Evolutionary conservation across 2,329 filamentous ascomycete species (phyloP).

Genomic region (Aspergillus felis): DNA sequence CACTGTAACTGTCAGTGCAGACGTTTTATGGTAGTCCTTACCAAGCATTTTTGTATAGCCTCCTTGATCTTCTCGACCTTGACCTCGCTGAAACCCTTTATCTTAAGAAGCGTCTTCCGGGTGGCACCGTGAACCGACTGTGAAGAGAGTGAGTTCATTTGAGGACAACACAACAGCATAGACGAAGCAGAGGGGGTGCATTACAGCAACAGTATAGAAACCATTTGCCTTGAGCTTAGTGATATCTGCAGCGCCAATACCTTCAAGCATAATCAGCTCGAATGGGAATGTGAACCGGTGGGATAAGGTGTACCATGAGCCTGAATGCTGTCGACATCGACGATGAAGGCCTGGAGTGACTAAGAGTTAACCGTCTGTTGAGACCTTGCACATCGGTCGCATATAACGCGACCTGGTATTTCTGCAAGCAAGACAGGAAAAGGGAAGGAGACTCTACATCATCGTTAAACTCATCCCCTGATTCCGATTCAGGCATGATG

Average conservation of each 20-base stretch:
- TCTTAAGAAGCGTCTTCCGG: constrained; percentile 58
- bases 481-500: constrained; percentile 51
- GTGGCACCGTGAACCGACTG: constrained; percentile 60
- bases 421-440: neutral
- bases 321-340: constrained; percentile 65
- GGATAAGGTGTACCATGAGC: constrained; percentile 50
- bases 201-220: constrained; percentile 61
- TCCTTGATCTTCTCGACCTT: constrained; percentile 71
- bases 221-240: constrained; percentile 60
- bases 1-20: too few species aligned
- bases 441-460: constrained; percentile 37
- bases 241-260: constrained; percentile 63
- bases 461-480: constrained; percentile 49
- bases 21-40: constrained; percentile 23
- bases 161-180: neutral
- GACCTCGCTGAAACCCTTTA: constrained; percentile 66
- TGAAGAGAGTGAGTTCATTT: neutral
- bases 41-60: constrained; percentile 58
- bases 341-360: constrained; percentile 50
- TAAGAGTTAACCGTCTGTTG: neutral
- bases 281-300: neutral
- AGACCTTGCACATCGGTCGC: neutral
- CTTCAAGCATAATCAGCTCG: constrained; percentile 27
- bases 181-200: constrained; percentile 11
- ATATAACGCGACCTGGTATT: neutral